Evolutionary conservation across 495 filamentous ascomycete species (phyloP).

Genomic region (Neurospora sp.): DNA sequence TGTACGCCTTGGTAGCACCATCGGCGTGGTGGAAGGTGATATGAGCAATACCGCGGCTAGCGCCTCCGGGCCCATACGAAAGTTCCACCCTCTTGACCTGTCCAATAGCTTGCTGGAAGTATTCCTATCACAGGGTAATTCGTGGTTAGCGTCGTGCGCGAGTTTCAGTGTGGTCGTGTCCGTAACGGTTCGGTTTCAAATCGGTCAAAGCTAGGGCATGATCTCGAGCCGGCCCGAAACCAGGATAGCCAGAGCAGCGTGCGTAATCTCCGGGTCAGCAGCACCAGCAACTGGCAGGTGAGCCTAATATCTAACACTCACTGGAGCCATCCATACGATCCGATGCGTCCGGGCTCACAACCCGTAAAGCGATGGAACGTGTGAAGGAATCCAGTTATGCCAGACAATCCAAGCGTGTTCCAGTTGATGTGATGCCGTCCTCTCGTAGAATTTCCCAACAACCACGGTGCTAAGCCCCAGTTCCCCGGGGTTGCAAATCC

Average conservation of each 20-base stretch:
- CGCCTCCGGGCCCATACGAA: constrained; percentile 84
- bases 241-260: constrained; percentile 29
- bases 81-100: constrained; percentile 80
- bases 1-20: constrained; percentile 70
- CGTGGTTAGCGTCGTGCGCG: constrained; percentile 26
- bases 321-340: constrained; percentile 11
- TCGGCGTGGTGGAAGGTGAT: constrained; percentile 61
- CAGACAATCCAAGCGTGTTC: not conserved
- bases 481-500: not conserved
- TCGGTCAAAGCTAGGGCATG: not conserved
- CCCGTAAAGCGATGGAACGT: constrained; percentile 4
- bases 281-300: constrained; percentile 20
- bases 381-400: constrained; percentile 5
- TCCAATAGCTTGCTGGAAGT: constrained; percentile 80
- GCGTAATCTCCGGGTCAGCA: constrained; percentile 8
- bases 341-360: constrained; percentile 1
- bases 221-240: constrained; percentile 5
- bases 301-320: constrained; percentile 9
- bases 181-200: constrained; percentile 1
- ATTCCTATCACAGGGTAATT: constrained; percentile 63
- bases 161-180: not conserved
- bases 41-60: constrained; percentile 75
- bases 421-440: not conserved
- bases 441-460: not conserved
- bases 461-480: not conserved